Evolutionary conservation across 768 basidiomycete species (phyloP).

Genomic region (Russula sp.): DNA sequence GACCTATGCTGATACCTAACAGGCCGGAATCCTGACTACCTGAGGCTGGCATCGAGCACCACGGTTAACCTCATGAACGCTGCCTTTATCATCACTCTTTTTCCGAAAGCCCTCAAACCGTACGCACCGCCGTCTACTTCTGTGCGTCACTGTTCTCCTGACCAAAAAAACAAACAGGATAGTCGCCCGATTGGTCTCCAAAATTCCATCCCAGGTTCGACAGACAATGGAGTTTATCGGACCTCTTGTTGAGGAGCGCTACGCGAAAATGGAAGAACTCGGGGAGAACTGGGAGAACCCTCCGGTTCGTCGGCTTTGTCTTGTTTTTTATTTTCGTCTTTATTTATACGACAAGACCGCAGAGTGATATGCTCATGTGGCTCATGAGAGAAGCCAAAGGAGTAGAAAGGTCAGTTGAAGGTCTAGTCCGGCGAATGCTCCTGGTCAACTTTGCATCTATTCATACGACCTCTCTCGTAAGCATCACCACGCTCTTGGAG

Average conservation of each 20-base stretch:
- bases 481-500: not conserved
- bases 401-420: slow-evolving; percentile 27
- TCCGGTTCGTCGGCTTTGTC: slow-evolving; percentile 2
- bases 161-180: slow-evolving; percentile 13
- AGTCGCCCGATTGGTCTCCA: slow-evolving; percentile 25
- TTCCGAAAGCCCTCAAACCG: slow-evolving; percentile 41
- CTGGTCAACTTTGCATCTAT: slow-evolving; percentile 33
- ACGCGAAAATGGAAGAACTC: slow-evolving; percentile 16
- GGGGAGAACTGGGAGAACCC: not conserved
- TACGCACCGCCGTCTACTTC: slow-evolving; percentile 25
- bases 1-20: not conserved
- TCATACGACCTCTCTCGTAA: slow-evolving; percentile 31
- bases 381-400: slow-evolving; percentile 31
- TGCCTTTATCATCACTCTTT: slow-evolving; percentile 29
- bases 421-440: slow-evolving; percentile 28
- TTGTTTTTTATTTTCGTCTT: not conserved
- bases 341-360: not conserved
- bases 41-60: slow-evolving; percentile 32
- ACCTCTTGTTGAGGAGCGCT: slow-evolving; percentile 7
- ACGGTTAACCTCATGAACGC: slow-evolving; percentile 31
- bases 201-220: not conserved
- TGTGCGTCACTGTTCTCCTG: slow-evolving; percentile 19
- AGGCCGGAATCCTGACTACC: slow-evolving; percentile 40
- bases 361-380: slow-evolving; percentile 38
- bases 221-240: not conserved